Conservation (phyloP, 108 stramenopile species). For the Fragilaria radians region DNA sequence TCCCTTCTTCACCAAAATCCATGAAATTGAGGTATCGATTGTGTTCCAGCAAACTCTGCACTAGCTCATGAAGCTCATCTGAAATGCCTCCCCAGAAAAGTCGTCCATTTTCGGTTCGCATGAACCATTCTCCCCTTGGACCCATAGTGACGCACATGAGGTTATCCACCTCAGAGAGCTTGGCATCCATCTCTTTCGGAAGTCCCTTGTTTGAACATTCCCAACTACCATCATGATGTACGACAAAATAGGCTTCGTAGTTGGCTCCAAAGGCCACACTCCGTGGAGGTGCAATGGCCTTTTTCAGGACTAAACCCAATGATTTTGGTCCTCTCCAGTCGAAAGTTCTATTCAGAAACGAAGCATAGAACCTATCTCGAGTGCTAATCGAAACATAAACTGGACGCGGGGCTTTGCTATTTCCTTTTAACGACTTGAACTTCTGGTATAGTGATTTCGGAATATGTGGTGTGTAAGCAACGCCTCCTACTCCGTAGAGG, state of each 20-base stretch:
- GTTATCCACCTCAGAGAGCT: conserved; percentile 20
- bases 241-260: conserved; percentile 64
- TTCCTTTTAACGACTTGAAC: conserved; percentile 32
- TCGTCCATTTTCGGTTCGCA: conserved; percentile 60
- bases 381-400: conserved; percentile 59
- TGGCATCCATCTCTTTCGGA: conserved; percentile 47
- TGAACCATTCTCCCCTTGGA: conserved; percentile 67
- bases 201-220: conserved; percentile 54
- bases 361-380: conserved; percentile 56
- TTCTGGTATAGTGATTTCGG: conserved; percentile 51
- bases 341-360: conserved; percentile 54
- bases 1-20: conserved; percentile 68
- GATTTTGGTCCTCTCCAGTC: conserved; percentile 55
- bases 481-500: conserved; percentile 66
- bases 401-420: conserved; percentile 34
- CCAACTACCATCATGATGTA: conserved; percentile 70
- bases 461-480: conserved; percentile 59
- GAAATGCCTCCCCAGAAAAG: conserved; percentile 78
- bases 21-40: conserved; percentile 49
- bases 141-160: conserved; percentile 60
- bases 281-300: conserved; percentile 22
- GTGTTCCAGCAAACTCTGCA: conserved; percentile 35
- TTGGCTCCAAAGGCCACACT: conserved; percentile 64
- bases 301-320: conserved; percentile 47
- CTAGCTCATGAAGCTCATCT: conserved; percentile 41